Base-by-base conservation (phyloP, 768 basidiomycete species). In the Polyporus arcularius region DNA sequence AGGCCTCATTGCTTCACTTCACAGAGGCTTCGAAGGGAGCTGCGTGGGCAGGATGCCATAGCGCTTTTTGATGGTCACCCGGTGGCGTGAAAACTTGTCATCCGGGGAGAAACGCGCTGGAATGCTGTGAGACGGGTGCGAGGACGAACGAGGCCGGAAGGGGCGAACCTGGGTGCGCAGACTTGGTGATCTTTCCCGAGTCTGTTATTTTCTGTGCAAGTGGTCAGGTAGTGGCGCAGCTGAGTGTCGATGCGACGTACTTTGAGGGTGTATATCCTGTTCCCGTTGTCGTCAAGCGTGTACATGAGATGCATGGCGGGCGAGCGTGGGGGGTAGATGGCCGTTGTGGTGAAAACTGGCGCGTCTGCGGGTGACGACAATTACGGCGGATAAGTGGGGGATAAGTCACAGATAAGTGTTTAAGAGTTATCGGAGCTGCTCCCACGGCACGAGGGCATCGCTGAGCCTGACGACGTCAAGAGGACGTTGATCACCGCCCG, bases 11-110 rank as follows among this genome's bases (percentile, higher is more conserved):
- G 46, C 26, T 28, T 18, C 45, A 46, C n/a, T 21, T 83, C 82
- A 97, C 80, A 96, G 80, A 18, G 96, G 95, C 75, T 94, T 94
- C 55, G 83, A 77, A 30, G 96, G 95, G 18, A 92, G 82, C 72
- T 98, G 95, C 16, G 96, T 96, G 64, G 88, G 85, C 64, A 99
- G 85, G 57, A 97, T 85, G 60, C 87, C 86, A 71, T 88, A 90
- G 71, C 96, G 87, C 78, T 93, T 94, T 81, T 98, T 98, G 71
- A 98, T 88, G 5, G 94, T 97, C 62, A 98, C 95, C 61, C 97
- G 90, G 72, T 99, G 96, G 63, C 95, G 85, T 62, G 95, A 96
- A 78, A 96, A 98, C 79, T 98, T 98, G 85, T 98, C 96, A 74
- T 99, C 97, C 11, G 96, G 96, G 14, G 96, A 98, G 78, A 98